phyloP scores from a whole-genome alignment of 768 basidiomycete species.

The Zangia roseola region DNA sequence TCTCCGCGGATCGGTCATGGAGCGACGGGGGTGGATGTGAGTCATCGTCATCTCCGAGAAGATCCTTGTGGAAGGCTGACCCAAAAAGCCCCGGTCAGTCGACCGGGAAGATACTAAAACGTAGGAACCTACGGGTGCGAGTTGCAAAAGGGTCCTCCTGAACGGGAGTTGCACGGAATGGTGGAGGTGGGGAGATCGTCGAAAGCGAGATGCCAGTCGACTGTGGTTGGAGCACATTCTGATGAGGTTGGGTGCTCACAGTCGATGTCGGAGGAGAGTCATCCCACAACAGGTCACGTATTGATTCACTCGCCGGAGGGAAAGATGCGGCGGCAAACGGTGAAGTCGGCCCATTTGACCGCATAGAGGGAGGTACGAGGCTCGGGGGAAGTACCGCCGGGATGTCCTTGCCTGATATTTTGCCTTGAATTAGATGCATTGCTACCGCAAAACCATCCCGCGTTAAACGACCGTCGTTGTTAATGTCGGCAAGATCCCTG shows the following conservation, averaged over 20 bases:
- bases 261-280: slow-evolving; percentile 48
- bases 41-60: slow-evolving; percentile 71
- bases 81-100: slow-evolving; percentile 8
- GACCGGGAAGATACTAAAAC: neutral
- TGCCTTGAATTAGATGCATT: slow-evolving; percentile 88
- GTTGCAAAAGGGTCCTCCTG: slow-evolving; percentile 50
- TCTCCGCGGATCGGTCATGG: slow-evolving; percentile 78
- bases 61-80: slow-evolving; percentile 41
- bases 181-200: slow-evolving; percentile 30
- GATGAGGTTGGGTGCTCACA: slow-evolving; percentile 35
- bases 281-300: slow-evolving; percentile 53
- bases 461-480: slow-evolving; percentile 82
- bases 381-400: slow-evolving; percentile 67
- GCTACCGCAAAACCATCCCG: slow-evolving; percentile 95
- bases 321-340: slow-evolving; percentile 39
- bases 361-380: slow-evolving; percentile 82
- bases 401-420: slow-evolving; percentile 75
- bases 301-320: slow-evolving; percentile 36
- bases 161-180: slow-evolving; percentile 17
- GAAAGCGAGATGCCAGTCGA: slow-evolving; percentile 33
- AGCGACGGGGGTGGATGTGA: slow-evolving; percentile 47
- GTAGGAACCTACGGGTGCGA: slow-evolving; percentile 20
- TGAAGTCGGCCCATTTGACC: slow-evolving; percentile 37
- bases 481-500: slow-evolving; percentile 93
- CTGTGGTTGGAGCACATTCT: slow-evolving; percentile 34